Percentiles rank a stretch among this genome's conserved stretches.
These are phyloP conservation scores for Suillus decipiens DNA, from an alignment of 768 basidiomycete species.

Conservation along the genomic window DNA sequence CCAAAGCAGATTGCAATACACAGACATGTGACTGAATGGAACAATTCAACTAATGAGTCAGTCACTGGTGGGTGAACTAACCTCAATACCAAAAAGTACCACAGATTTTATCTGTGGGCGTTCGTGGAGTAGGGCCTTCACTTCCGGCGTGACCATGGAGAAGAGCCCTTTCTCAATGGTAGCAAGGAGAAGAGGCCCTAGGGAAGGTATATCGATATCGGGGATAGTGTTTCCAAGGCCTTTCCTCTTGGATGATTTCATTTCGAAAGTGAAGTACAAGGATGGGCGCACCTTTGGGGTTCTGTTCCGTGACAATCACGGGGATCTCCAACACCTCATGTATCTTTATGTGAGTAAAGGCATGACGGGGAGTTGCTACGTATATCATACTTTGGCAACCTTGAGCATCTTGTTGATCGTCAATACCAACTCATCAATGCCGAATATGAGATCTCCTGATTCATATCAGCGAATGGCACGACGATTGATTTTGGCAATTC, in stretches of 20 bases:
- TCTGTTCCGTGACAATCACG: slow-evolving; percentile 82
- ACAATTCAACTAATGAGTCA: slow-evolving; percentile 2
- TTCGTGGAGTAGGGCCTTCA: slow-evolving; percentile 50
- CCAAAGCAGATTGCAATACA: slow-evolving; percentile 79
- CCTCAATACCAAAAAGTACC: slow-evolving; percentile 89
- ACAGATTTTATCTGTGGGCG: slow-evolving; percentile 55
- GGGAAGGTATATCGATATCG: slow-evolving; percentile 54
- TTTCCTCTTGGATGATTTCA: slow-evolving; percentile 28
- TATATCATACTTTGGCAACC: slow-evolving; percentile 59
- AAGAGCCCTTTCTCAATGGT: slow-evolving; percentile 79
- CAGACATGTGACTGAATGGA: slow-evolving; percentile 78
- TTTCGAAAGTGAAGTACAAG: not conserved
- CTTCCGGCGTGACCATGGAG: slow-evolving; percentile 79
- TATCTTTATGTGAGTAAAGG: slow-evolving; percentile 5
- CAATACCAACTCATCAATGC: slow-evolving; percentile 67
- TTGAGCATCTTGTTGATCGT: slow-evolving; percentile 72
- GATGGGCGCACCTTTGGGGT: slow-evolving; percentile 59
- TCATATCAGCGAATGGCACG: slow-evolving; percentile 17
- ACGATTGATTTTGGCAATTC: not conserved
- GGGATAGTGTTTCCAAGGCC: slow-evolving; percentile 70
- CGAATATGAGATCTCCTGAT: slow-evolving; percentile 61
- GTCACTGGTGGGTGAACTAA: slow-evolving; percentile 31
- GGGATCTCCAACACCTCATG: slow-evolving; percentile 61
- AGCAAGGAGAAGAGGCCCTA: slow-evolving; percentile 59
- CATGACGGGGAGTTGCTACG: not conserved